Percentiles rank a stretch among this genome's conserved stretches.
Conservation (phyloP, 192 early-diverging fungal species). For the Rhizoclosmatium sp. region DNA sequence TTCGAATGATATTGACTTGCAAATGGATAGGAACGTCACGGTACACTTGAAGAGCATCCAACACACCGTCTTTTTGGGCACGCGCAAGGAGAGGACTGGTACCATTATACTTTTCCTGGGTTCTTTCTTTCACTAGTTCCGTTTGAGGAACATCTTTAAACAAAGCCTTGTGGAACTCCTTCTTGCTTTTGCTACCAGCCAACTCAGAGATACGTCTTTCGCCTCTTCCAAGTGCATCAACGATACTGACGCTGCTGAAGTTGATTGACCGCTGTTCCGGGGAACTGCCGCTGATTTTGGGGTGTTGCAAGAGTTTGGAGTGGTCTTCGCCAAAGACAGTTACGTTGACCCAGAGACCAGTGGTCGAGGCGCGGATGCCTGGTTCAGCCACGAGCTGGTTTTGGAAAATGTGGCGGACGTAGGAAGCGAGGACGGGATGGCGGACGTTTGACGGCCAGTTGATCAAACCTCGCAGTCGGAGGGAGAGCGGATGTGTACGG, state of each 20-base stretch:
- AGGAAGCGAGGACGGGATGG: slow-evolving; percentile 51
- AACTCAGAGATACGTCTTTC: slow-evolving; percentile 45
- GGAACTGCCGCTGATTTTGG: slow-evolving; percentile 1
- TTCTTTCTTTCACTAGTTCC: slow-evolving; percentile 28
- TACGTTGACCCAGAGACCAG: slow-evolving; percentile 62
- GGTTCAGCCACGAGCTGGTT: slow-evolving; percentile 46
- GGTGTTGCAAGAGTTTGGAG: slow-evolving; percentile 27
- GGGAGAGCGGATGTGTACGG: slow-evolving; percentile 56
- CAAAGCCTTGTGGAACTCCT: slow-evolving; percentile 40
- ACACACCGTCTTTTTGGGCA: slow-evolving; percentile 18
- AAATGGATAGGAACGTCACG: slow-evolving; percentile 53
- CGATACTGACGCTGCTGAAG: slow-evolving; percentile 45
- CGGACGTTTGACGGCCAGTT: slow-evolving; percentile 63
- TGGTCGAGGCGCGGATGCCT: slow-evolving; percentile 60
- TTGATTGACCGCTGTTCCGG: slow-evolving; percentile 24
- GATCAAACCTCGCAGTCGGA: slow-evolving; percentile 51
- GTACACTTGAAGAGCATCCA: slow-evolving; percentile 55
- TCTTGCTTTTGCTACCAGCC: neutral
- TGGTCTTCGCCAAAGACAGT: slow-evolving; percentile 38
- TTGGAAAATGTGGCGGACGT: slow-evolving; percentile 64
- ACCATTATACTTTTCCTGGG: neutral
- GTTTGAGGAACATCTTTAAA: slow-evolving; percentile 37
- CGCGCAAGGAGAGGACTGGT: slow-evolving; percentile 9
- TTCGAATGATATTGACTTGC: slow-evolving; percentile 56
- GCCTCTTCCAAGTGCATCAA: slow-evolving; percentile 46